Base-by-base conservation (phyloP, 2,329 filamentous ascomycete genomes). In the Sclerotinia glacialis region DNA sequence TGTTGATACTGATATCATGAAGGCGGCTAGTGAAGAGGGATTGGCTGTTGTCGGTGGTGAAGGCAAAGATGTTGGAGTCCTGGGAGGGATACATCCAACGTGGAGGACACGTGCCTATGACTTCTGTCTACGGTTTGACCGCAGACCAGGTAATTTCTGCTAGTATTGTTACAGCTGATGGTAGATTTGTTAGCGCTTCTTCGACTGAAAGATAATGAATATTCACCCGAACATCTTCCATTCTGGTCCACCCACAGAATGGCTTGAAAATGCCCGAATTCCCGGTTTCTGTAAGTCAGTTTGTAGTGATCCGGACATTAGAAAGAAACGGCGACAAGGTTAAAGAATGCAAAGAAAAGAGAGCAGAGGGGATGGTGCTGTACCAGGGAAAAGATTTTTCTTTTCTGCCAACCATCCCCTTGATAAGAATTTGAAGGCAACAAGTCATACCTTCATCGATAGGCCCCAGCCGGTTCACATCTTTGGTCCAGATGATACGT, bases 1-100 rank as follows among this genome's bases (percentile, higher is more conserved):
- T 68, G 76, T 77, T 40, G 79, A 83, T 5, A 74, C 81, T 18
- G 67, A 69, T 66, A 62, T n/a, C n/a, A n/a, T n/a, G n/a, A n/a
- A n/a, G n/a, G n/a, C n/a, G n/a, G n/a, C n/a, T n/a, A n/a, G n/a
- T n/a, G n/a, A n/a, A n/a, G n/a, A n/a, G n/a, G n/a, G n/a, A n/a
- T n/a, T n/a, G n/a, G n/a, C n/a, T n/a, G n/a, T n/a, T n/a, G n/a
- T n/a, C n/a, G n/a, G n/a, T n/a, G n/a, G n/a, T n/a, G n/a, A n/a
- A n/a, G n/a, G n/a, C n/a, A n/a, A n/a, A n/a, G n/a, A n/a, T n/a
- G n/a, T n/a, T n/a, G n/a, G n/a, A n/a, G n/a, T n/a, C n/a, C n/a
- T n/a, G n/a, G n/a, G n/a, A n/a, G n/a, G n/a, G n/a, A n/a, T n/a
- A n/a, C n/a, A n/a, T n/a, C n/a, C n/a, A n/a, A n/a, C n/a, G n/a